Evolutionary conservation across 2,329 filamentous ascomycete genomes (phyloP).

Genomic region (Colletotrichum simmondsii): DNA sequence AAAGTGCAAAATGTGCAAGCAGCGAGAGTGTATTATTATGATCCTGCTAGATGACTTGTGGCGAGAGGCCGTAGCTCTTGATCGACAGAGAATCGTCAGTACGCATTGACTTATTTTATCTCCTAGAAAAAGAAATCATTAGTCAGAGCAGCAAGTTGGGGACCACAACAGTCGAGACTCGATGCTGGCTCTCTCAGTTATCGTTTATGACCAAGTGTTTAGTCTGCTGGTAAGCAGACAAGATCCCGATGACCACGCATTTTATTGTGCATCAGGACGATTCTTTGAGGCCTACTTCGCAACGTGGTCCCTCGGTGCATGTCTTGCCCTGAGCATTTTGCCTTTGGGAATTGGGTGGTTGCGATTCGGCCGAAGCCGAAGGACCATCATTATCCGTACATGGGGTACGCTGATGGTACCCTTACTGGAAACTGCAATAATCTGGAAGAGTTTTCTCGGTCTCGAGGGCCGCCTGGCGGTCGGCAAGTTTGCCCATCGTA

Average conservation of each 20-base stretch:
- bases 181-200: not conserved
- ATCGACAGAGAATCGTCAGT: constrained; percentile 8
- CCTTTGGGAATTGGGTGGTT: not conserved
- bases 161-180: not conserved
- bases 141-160: not conserved
- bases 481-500: constrained; percentile 1
- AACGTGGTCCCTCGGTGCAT: not conserved
- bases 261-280: not conserved
- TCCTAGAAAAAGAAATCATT: constrained; percentile 13
- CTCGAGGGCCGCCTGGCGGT: no score
- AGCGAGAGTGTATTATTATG: not conserved
- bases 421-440: not conserved
- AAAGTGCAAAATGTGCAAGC: not conserved
- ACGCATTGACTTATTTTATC: constrained; percentile 7
- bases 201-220: constrained; percentile 13
- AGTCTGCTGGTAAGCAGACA: not conserved
- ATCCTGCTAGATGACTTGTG: not conserved
- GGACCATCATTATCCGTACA: not conserved
- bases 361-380: not conserved
- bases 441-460: not conserved
- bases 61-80: not conserved
- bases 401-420: not conserved
- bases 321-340: not conserved
- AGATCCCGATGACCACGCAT: not conserved
- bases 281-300: not conserved